Evolutionary conservation across 2,329 filamentous ascomycete species (phyloP).

Genomic region (Fusarium sarcochroum): DNA sequence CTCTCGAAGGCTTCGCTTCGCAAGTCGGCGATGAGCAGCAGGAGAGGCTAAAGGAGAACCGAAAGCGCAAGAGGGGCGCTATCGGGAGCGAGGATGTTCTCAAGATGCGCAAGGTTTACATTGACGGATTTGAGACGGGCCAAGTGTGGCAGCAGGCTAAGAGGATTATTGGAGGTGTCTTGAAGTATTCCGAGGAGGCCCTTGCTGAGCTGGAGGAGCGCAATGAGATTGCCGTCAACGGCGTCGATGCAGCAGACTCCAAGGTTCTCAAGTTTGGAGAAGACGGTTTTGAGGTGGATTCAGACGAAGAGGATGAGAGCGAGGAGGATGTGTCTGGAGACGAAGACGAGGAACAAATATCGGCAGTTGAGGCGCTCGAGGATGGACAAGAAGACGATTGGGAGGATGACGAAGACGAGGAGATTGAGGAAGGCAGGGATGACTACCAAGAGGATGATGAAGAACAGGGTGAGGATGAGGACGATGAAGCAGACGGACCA

Average conservation of each 20-base stretch:
- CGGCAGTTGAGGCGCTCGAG: slow-evolving; percentile 41
- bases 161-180: slow-evolving; percentile 76
- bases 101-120: slow-evolving; percentile 85
- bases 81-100: slow-evolving; percentile 68
- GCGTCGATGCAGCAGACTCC: slow-evolving; percentile 55
- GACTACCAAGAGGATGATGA: slow-evolving; percentile 56
- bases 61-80: slow-evolving; percentile 81
- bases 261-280: slow-evolving; percentile 47
- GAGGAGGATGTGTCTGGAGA: slow-evolving; percentile 51
- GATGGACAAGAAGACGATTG: slow-evolving; percentile 52
- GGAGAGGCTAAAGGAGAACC: slow-evolving; percentile 76
- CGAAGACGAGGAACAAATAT: slow-evolving; percentile 45
- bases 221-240: slow-evolving; percentile 60
- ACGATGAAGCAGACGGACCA: slow-evolving; percentile 59
- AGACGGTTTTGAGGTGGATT: slow-evolving; percentile 51
- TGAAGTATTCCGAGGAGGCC: slow-evolving; percentile 63
- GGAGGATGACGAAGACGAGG: slow-evolving; percentile 57
- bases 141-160: slow-evolving; percentile 97
- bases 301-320: slow-evolving; percentile 50
- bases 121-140: slow-evolving; percentile 87
- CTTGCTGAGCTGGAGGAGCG: slow-evolving; percentile 65
- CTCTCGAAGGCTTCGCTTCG: slow-evolving; percentile 82
- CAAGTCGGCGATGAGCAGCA: slow-evolving; percentile 81
- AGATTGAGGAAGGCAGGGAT: slow-evolving; percentile 49
- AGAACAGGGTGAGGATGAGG: slow-evolving; percentile 57